These are phyloP conservation scores for Tolypocladium sp. DNA, from an alignment of 2,329 filamentous ascomycete species.

Conservation along the genomic window DNA sequence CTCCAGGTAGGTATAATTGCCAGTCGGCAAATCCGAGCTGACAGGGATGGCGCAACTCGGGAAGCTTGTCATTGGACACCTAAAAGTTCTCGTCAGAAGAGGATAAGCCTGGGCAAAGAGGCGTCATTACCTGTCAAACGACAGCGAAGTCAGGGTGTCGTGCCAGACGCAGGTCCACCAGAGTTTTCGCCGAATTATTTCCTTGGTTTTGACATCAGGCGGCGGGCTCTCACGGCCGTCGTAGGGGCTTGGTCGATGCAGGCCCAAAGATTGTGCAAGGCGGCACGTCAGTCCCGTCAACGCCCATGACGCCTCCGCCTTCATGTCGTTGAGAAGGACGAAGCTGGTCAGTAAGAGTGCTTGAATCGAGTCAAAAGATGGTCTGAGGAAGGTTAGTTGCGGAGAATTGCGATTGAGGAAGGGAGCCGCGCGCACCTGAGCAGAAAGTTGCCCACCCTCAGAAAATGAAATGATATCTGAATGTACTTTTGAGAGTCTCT, in stretches of 20 bases:
- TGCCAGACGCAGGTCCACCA: slow-evolving; percentile 63
- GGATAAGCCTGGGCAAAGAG: background rate
- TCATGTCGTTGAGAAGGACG: slow-evolving; percentile 60
- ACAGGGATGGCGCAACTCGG: slow-evolving; percentile 45
- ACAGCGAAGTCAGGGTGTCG: slow-evolving; percentile 55
- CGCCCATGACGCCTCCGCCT: slow-evolving; percentile 59
- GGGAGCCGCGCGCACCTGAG: slow-evolving; percentile 33
- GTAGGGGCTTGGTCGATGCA: slow-evolving; percentile 40
- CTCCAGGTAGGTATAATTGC: slow-evolving; percentile 50
- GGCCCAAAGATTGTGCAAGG: slow-evolving; percentile 54
- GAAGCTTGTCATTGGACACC: slow-evolving; percentile 54
- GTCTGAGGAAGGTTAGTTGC: slow-evolving; percentile 24
- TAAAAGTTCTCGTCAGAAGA: slow-evolving; percentile 12
- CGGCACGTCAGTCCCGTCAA: slow-evolving; percentile 54
- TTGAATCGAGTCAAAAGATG: slow-evolving; percentile 57
- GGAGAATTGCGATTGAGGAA: background rate
- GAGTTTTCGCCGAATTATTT: slow-evolving; percentile 44
- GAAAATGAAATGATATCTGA: slow-evolving; percentile 56
- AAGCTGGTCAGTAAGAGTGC: slow-evolving; percentile 54
- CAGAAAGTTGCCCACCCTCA: slow-evolving; percentile 54
- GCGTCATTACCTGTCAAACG: slow-evolving; percentile 47
- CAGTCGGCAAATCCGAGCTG: slow-evolving; percentile 28
- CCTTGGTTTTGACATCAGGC: slow-evolving; percentile 38
- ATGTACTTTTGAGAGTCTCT: slow-evolving; percentile 51
- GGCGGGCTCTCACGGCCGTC: slow-evolving; percentile 35